These are phyloP conservation scores for Eucalyptus urophylla DNA, from an alignment of 345 rosid genomes.

Conservation along the genomic window DNA sequence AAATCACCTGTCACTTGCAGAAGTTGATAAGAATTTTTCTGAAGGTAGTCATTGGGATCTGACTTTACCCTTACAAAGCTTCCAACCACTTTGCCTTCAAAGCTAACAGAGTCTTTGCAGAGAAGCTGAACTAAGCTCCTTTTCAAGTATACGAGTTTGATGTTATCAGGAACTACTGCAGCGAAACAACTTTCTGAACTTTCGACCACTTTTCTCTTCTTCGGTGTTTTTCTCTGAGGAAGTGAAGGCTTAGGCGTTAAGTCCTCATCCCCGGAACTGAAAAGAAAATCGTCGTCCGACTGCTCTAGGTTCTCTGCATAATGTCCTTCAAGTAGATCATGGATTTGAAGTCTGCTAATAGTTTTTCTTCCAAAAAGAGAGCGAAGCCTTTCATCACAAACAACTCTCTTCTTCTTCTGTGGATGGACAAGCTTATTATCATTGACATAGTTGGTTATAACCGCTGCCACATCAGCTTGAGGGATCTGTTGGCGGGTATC, in stretches of 20 bases:
- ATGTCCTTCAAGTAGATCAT: constrained; percentile 48
- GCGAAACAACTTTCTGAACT: constrained; percentile 43
- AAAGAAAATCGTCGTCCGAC: constrained; percentile 30
- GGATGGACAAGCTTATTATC: constrained; percentile 30
- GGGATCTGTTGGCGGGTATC: constrained; percentile 33
- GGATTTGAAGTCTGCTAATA: constrained; percentile 26
- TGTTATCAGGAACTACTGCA: constrained; percentile 49
- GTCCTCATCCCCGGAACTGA: constrained; percentile 19
- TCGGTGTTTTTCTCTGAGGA: constrained; percentile 6
- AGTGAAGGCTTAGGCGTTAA: neutral
- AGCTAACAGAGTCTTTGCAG: constrained; percentile 25
- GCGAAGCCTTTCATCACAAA: constrained; percentile 37
- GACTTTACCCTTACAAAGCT: constrained; percentile 68
- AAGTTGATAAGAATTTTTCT: constrained; percentile 53
- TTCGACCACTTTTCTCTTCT: constrained; percentile 12
- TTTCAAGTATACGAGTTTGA: constrained; percentile 62
- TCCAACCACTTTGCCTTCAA: constrained; percentile 46
- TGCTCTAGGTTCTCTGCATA: constrained; percentile 50
- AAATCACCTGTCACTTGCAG: constrained; percentile 62
- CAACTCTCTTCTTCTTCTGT: constrained; percentile 41
- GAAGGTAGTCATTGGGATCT: constrained; percentile 64
- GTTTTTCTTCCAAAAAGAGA: constrained; percentile 53
- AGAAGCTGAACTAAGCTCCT: constrained; percentile 56
- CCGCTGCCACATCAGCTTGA: constrained; percentile 29
- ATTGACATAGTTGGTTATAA: constrained; percentile 31